Base-by-base conservation (phyloP, 345 rosid species). In the Cochlearia excelsa region DNA sequence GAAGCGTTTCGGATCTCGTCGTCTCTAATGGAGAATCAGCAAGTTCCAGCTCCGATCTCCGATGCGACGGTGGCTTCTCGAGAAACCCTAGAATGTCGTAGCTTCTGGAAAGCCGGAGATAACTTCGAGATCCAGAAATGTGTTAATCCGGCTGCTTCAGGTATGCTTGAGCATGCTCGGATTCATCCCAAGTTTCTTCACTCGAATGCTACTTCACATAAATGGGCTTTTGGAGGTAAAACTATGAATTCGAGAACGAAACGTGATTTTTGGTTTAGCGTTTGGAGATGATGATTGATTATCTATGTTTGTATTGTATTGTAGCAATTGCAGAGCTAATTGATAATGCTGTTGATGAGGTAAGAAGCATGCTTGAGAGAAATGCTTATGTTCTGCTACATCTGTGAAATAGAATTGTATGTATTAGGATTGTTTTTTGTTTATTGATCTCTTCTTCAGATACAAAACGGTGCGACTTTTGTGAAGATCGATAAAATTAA, bases 141-240 rank as follows among this genome's bases (percentile, higher is more conserved):
- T 33, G 63, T 54, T 33, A 40, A 61, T 10, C 56, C 30, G 1
- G 27, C 64, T 9, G 43, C 39, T 43, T 45, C 37, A 40, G 48
- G 59, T 52, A 35, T 68, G 54, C 46, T 93, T 76, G 97, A 93
- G 74, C 90, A 89, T 73, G 97, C 99, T 26, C 84, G 97, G 54
- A 84, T 93, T 27, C 94, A 93, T 75, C 97, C 95, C 7, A 89
- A 89, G 78, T 89, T 93, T 80, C 88, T 93, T 54, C 97, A 93
- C 60, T 93, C 97, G 3, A 93, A 93, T 84, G 99, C 99, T 40
- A 88, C 99, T 70, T 93, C 99, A 40, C 99, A 93, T 68, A 93
- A 93, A 67, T 89, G 97, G 99, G 94, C 94, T n/a, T 87, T 93
- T 77, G 99, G 97, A 77, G 99, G 99, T 89, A 45, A 57, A 9